Base-by-base conservation (phyloP, 371 early-diverging fungal species). In the Rhizopus sp. region DNA sequence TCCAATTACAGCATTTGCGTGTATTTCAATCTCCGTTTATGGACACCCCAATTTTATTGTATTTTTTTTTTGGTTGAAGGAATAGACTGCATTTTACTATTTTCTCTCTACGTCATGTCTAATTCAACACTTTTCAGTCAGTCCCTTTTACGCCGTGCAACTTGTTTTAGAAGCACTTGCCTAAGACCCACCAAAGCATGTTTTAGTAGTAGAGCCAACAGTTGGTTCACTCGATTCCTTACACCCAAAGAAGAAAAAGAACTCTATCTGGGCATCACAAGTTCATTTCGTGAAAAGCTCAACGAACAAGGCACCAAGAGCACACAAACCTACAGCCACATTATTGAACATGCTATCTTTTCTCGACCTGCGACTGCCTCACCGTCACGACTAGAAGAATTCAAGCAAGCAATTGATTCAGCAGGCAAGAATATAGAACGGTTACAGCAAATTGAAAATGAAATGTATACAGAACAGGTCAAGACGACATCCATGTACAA, bases 211-310 rank as follows among this genome's bases (percentile, higher is more conserved):
- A 53, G 35, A 48, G n/a, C 53, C 3, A 53, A 38, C 6, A 50
- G 40, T 13, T 76, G 76, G 76, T 73, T 75, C 53, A 53, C 50
- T 13, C 73, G 75, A 12, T 73, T 78, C 48, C 49, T 78, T 2
- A 70, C 62, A 10, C 73, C 75, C 35, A 60, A 67, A 9, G 75
- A 78, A 67, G 78, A 78, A 54, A 63, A 72, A 38, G 62, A 75
- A 12, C 61, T 78, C 0, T 75, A 73, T 44, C 40, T 66, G 30
- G 68, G 71, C 44, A 59, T 78, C 7, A 78, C 78, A 13, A 63
- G 73, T 8, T 56, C 72, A 8, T 78, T 78, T 56, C 78, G 78
- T 17, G 63, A 70, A 31, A 62, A 75, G 15, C 51, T 78, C 5
- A 61, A 61, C 9, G 63, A 70, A 13, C 64, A 75, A 44, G 55